Evolutionary conservation across 2,329 filamentous ascomycete genomes (phyloP).

Genomic region (Arthrobotrys sphaeroides): DNA sequence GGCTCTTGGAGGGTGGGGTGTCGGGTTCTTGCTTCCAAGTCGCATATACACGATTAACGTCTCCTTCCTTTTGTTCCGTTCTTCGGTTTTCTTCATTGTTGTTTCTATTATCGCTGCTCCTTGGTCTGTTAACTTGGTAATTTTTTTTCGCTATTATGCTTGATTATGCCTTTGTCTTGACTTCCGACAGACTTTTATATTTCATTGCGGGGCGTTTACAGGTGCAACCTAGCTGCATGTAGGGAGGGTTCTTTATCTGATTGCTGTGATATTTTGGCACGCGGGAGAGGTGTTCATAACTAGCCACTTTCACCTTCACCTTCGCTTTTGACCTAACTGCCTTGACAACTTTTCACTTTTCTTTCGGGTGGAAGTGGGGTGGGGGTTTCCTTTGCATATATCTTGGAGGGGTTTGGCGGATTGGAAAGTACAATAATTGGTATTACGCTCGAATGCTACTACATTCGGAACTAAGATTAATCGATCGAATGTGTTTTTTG

Average conservation of each 20-base stretch:
- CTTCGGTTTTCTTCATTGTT: neutral
- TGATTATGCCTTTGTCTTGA: neutral
- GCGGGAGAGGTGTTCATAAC: neutral
- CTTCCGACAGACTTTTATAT: neutral
- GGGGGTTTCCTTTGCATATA: neutral
- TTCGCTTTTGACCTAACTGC: neutral
- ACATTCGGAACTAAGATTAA: too few relatives aligned
- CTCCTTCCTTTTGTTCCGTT: neutral
- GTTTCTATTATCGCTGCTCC: neutral
- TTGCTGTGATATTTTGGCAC: slow-evolving; percentile 6
- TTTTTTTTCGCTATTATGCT: neutral
- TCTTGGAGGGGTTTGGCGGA: neutral
- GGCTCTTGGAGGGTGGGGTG: neutral
- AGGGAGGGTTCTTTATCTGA: neutral
- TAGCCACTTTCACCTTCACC: neutral
- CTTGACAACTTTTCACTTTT: too few relatives aligned
- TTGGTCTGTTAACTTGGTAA: neutral
- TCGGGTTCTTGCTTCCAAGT: neutral
- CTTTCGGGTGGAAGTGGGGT: neutral
- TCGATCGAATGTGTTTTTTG: too few relatives aligned
- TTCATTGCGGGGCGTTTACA: slow-evolving; percentile 15
- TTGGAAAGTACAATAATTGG: too few relatives aligned
- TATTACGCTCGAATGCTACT: too few relatives aligned
- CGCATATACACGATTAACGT: neutral
- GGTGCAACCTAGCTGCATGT: neutral